Conservation (phyloP, 495 filamentous ascomycete species). For the Penicillium lividum region DNA sequence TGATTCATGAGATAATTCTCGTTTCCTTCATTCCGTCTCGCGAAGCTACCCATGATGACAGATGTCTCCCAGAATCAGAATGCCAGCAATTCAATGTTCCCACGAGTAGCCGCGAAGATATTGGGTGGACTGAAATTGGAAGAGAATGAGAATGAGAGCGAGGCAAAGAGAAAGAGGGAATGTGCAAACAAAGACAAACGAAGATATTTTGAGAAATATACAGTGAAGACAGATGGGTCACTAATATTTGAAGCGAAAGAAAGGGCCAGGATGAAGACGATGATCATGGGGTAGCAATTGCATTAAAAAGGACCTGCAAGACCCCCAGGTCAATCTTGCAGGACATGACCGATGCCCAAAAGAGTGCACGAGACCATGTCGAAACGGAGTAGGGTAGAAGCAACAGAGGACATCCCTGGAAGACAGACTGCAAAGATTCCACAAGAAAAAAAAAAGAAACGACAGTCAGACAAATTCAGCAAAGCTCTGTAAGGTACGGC, state of each 20-base stretch:
- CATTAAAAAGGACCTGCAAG: slow-evolving; percentile 30
- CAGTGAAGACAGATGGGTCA: neutral
- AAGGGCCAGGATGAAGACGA: slow-evolving; percentile 7
- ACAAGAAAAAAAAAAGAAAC: slow-evolving; percentile 31
- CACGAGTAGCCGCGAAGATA: neutral
- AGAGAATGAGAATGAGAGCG: neutral
- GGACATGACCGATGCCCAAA: slow-evolving; percentile 32
- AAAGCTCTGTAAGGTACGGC: slow-evolving; percentile 33
- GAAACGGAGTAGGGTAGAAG: slow-evolving; percentile 25
- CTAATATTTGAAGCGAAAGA: neutral
- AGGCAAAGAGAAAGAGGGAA: neutral
- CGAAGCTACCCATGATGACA: slow-evolving; percentile 39
- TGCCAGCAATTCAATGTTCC: neutral
- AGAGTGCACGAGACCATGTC: slow-evolving; percentile 35
- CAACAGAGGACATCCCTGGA: slow-evolving; percentile 35
- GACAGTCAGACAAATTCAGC: slow-evolving; percentile 20
- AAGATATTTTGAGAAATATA: neutral
- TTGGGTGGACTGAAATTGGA: neutral
- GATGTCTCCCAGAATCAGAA: slow-evolving; percentile 1
- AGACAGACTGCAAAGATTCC: slow-evolving; percentile 31
- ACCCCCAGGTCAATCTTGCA: slow-evolving; percentile 22
- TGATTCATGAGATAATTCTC: slow-evolving; percentile 43
- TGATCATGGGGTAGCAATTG: slow-evolving; percentile 24
- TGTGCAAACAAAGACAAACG: neutral
- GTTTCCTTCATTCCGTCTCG: slow-evolving; percentile 39